Conservation (phyloP, 164 flowering plant species). For the Pachysandra terminalis region DNA sequence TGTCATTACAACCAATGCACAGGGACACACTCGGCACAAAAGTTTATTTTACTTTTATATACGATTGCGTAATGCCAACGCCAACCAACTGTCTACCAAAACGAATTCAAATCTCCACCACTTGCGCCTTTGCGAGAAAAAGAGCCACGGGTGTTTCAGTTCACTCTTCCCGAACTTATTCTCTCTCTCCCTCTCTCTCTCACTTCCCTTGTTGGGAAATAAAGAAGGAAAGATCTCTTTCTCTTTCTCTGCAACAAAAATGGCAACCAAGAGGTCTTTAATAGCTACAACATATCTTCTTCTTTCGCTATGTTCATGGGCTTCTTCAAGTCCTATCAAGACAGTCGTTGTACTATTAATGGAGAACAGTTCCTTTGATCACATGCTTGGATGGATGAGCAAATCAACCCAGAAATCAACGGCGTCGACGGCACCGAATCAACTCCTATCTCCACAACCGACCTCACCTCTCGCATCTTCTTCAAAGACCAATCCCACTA, state of each 20-base stretch:
- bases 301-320: neutral
- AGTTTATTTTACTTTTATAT: too few species aligned
- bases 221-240: too few species aligned
- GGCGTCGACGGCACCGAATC: constrained; percentile 74
- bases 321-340: constrained; percentile 42
- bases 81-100: too few species aligned
- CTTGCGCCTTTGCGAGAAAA: too few species aligned
- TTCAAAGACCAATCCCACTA: constrained; percentile 43
- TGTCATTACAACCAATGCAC: too few species aligned
- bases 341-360: constrained; percentile 64
- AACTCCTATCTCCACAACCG: constrained; percentile 41
- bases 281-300: neutral
- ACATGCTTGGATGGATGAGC: constrained; percentile 43
- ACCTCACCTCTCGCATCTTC: constrained; percentile 36
- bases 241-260: neutral
- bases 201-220: neutral
- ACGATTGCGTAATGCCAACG: too few species aligned
- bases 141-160: too few species aligned
- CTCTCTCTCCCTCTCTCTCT: neutral
- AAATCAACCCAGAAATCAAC: constrained; percentile 55
- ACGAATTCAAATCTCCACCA: too few species aligned
- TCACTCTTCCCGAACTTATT: neutral
- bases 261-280: neutral
- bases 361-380: neutral
- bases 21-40: too few species aligned